Percentiles rank a stretch among this genome's conserved stretches.
These are phyloP conservation scores for Populus nigra DNA, from an alignment of 345 rosid species.

Conservation along the genomic window DNA sequence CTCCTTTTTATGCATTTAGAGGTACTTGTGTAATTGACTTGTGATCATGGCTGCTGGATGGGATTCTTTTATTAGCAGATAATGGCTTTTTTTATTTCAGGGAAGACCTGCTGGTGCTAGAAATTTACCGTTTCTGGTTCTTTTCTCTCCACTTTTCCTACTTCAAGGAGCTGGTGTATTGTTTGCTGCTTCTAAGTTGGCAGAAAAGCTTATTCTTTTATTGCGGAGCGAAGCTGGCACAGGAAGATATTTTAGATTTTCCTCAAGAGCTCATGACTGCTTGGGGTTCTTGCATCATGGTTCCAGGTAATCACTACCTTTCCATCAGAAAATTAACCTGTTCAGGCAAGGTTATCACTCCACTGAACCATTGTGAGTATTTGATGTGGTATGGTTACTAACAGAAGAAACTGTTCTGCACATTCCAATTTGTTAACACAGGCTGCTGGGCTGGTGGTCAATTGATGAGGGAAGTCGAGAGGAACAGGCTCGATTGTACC, in stretches of 20 bases:
- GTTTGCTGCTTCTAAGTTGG: constrained; percentile 68
- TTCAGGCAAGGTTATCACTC: neutral
- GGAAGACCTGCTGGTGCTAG: constrained; percentile 88
- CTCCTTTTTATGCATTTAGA: constrained; percentile 88
- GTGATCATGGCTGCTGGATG: constrained; percentile 17
- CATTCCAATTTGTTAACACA: constrained; percentile 33
- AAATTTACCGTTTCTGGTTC: constrained; percentile 67
- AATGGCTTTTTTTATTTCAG: constrained; percentile 44
- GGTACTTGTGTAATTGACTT: constrained; percentile 42
- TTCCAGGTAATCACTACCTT: constrained; percentile 58
- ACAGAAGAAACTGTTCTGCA: constrained; percentile 5
- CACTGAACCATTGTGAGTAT: neutral
- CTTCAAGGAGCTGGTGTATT: constrained; percentile 85
- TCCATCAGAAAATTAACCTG: neutral
- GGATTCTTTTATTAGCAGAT: constrained; percentile 21
- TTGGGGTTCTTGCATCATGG: constrained; percentile 93
- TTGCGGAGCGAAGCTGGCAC: constrained; percentile 65
- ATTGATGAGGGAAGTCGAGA: constrained; percentile 93
- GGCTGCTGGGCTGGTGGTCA: constrained; percentile 99
- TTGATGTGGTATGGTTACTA: constrained; percentile 1
- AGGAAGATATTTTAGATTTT: constrained; percentile 70
- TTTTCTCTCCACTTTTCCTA: constrained; percentile 85
- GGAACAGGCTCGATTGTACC: constrained; percentile 83
- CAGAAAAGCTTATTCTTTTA: constrained; percentile 70
- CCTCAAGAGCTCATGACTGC: constrained; percentile 73